Percentiles rank a stretch among this genome's conserved stretches.
Conservation (phyloP, 2,329 filamentous ascomycete genomes). For the Allantophomopsis cytisporea region DNA sequence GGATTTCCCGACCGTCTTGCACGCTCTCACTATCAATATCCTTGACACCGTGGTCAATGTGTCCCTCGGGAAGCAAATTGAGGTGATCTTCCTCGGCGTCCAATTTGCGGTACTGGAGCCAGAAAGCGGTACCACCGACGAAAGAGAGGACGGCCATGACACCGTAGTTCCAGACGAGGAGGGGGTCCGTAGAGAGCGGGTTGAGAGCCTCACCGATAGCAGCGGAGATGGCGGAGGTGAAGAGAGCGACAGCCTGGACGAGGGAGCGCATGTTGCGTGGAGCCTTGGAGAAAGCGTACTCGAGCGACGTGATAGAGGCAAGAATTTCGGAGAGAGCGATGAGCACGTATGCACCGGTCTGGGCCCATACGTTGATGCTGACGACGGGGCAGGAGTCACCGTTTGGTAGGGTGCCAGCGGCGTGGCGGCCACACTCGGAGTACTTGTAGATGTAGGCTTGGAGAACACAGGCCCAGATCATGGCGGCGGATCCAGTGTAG, state of each 20-base stretch:
- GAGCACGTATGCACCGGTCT: slow-evolving; percentile 30
- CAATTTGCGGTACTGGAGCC: slow-evolving; percentile 50
- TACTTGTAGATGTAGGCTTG: slow-evolving; percentile 50
- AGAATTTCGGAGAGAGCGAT: slow-evolving; percentile 44
- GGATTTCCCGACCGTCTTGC: no score
- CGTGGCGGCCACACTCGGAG: slow-evolving; percentile 43
- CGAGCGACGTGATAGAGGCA: slow-evolving; percentile 47
- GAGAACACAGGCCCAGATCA: slow-evolving; percentile 42
- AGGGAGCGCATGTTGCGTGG: slow-evolving; percentile 70
- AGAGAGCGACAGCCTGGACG: slow-evolving; percentile 56
- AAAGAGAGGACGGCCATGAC: slow-evolving; percentile 47
- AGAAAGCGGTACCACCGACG: slow-evolving; percentile 50
- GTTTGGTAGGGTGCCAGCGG: slow-evolving; percentile 18
- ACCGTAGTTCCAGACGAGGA: slow-evolving; percentile 61
- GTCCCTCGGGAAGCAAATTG: slow-evolving; percentile 35
- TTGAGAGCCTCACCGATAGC: slow-evolving; percentile 59
- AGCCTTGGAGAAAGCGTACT: slow-evolving; percentile 68
- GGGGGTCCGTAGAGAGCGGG: slow-evolving; percentile 45
- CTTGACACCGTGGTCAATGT: no score
- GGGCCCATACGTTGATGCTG: slow-evolving; percentile 49
- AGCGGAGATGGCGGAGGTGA: slow-evolving; percentile 56
- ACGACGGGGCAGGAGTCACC: slow-evolving; percentile 15
- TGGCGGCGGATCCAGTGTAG: slow-evolving; percentile 46
- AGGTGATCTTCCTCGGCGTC: slow-evolving; percentile 55
- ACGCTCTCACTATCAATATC: no score